These are phyloP conservation scores for Albifimbria verrucaria DNA, from an alignment of 2,329 filamentous ascomycete species.

Conservation along the genomic window DNA sequence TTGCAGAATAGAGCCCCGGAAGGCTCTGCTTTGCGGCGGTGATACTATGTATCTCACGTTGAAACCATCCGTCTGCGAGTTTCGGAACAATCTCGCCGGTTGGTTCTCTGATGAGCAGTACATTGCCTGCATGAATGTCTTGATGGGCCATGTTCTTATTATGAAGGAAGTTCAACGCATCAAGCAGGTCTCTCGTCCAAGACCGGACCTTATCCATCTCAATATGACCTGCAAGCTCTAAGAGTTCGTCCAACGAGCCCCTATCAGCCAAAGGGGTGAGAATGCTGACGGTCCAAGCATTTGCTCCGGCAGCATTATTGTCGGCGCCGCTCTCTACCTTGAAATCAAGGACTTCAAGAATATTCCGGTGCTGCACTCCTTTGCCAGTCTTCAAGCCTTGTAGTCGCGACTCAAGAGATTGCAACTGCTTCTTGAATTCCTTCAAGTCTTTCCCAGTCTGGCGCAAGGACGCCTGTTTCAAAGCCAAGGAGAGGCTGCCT, in stretches of 20 bases:
- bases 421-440: slow-evolving; percentile 72
- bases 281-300: slow-evolving; percentile 69
- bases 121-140: slow-evolving; percentile 74
- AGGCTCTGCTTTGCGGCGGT: slow-evolving; percentile 49
- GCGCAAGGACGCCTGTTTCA: slow-evolving; percentile 68
- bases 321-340: slow-evolving; percentile 61
- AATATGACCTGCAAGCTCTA: slow-evolving; percentile 74
- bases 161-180: slow-evolving; percentile 85
- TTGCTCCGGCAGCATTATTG: slow-evolving; percentile 30
- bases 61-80: slow-evolving; percentile 70
- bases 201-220: slow-evolving; percentile 73
- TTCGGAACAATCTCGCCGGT: slow-evolving; percentile 70
- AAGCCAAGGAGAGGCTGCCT: slow-evolving; percentile 60
- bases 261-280: slow-evolving; percentile 76
- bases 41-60: slow-evolving; percentile 63
- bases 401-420: slow-evolving; percentile 72
- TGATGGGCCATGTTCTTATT: slow-evolving; percentile 81
- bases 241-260: slow-evolving; percentile 75
- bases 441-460: slow-evolving; percentile 55
- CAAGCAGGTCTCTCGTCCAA: slow-evolving; percentile 89
- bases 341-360: slow-evolving; percentile 79
- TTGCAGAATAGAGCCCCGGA: slow-evolving; percentile 56
- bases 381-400: slow-evolving; percentile 73
- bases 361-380: slow-evolving; percentile 68
- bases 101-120: slow-evolving; percentile 69